phyloP scores from a whole-genome alignment of 352 stramenopile species.

The Phytophthora tentaculata region DNA sequence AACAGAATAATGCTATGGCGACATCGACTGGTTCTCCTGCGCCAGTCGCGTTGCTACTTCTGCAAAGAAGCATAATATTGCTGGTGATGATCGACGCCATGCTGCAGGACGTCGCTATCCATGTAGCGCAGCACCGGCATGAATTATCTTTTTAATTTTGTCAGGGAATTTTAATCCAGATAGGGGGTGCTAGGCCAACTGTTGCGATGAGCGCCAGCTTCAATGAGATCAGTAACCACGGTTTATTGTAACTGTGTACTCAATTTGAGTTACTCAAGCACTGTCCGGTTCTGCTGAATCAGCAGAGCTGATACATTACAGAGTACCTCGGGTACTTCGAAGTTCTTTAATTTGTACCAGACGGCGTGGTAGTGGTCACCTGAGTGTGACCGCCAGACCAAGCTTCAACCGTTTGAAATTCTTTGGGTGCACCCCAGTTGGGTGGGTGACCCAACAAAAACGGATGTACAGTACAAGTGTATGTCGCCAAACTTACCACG shows the following conservation, averaged over 20 bases:
- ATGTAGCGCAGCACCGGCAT: too few species aligned
- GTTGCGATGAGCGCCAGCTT: slow-evolving; percentile 18
- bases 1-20: slow-evolving; percentile 19
- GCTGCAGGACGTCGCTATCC: background rate
- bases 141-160: background rate
- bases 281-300: too few species aligned
- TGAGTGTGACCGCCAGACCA: background rate
- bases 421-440: background rate
- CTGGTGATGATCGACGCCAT: slow-evolving; percentile 7
- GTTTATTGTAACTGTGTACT: too few species aligned
- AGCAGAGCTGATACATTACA: too few species aligned
- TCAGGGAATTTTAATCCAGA: slow-evolving; percentile 11
- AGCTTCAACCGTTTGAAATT: slow-evolving; percentile 8
- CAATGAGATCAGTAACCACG: slow-evolving; percentile 18
- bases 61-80: slow-evolving; percentile 1
- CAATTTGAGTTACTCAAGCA: too few species aligned
- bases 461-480: background rate
- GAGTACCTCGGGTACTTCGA: too few species aligned
- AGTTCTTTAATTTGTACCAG: too few species aligned
- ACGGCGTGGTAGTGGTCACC: background rate
- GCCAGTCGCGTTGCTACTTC: slow-evolving; percentile 7
- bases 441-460: too few species aligned
- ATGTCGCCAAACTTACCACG: background rate
- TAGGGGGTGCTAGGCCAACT: background rate
- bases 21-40: slow-evolving; percentile 23